These are phyloP conservation scores for Schizochytrium sp. DNA, from an alignment of 108 stramenopile genomes.

Conservation along the genomic window DNA sequence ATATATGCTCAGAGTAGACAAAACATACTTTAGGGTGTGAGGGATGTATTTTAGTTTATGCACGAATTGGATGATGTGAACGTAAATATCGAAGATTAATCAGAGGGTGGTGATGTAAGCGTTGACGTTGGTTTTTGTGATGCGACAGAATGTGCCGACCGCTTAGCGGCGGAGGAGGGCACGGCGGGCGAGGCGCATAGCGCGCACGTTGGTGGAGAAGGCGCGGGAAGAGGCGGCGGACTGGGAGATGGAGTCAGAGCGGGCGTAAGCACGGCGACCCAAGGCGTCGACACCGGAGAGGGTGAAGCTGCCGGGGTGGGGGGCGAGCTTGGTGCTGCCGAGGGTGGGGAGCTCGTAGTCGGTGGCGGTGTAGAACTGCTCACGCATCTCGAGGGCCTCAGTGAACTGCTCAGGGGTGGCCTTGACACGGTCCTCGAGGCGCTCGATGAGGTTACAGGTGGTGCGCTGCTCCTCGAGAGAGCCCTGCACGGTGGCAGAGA, in stretches of 20 bases:
- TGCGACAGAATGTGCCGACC: too few relatives aligned
- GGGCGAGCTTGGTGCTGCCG: slow-evolving; percentile 63
- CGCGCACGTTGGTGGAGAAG: slow-evolving; percentile 48
- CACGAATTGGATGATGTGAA: too few relatives aligned
- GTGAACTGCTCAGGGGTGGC: slow-evolving; percentile 69
- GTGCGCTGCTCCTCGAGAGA: slow-evolving; percentile 67
- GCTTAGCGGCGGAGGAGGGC: slow-evolving; percentile 46
- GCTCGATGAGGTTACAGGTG: slow-evolving; percentile 60
- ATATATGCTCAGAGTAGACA: too few relatives aligned
- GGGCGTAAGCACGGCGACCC: slow-evolving; percentile 64
- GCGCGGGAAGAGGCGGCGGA: neutral
- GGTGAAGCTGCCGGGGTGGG: slow-evolving; percentile 70
- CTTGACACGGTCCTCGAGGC: slow-evolving; percentile 69
- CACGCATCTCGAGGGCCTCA: slow-evolving; percentile 68
- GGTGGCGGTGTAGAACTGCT: slow-evolving; percentile 60
- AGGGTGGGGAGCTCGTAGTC: slow-evolving; percentile 16
- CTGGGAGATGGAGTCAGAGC: neutral
- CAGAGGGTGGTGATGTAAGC: too few relatives aligned
- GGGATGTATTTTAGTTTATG: too few relatives aligned
- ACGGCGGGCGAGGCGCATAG: slow-evolving; percentile 22
- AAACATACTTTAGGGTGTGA: too few relatives aligned
- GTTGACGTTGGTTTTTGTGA: too few relatives aligned
- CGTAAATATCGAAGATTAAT: too few relatives aligned
- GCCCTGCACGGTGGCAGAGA: neutral
- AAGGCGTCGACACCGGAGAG: slow-evolving; percentile 64